Base-by-base conservation (phyloP, 2,329 filamentous ascomycete genomes). In the Fusarium ramigenum region DNA sequence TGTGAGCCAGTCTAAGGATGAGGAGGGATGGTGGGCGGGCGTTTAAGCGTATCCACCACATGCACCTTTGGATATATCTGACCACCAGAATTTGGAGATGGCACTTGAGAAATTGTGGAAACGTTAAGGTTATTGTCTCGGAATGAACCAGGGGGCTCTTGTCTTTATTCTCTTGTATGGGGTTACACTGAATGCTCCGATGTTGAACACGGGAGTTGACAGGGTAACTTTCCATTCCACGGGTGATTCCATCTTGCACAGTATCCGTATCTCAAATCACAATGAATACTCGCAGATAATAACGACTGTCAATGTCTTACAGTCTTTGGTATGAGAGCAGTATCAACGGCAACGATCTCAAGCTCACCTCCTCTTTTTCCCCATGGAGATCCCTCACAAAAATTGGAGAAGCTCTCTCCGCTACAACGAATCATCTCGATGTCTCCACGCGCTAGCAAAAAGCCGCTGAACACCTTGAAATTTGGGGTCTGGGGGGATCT, bases 381-480 rank as follows among this genome's bases (percentile, higher is more conserved):
- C 65, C 63, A 67, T 62, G 46, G n/a, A 37, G 43, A 66, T 50
- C 40, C 63, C 23, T 25, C 12, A 8, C 25, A 2, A 53, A 43
- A 69, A 21, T 69, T 69, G 66, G 66, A 65, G 66, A 69, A 69
- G 34, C 44, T 44, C 9, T 15, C 23, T 9, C 11, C 23, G 28
- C 11, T 25, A 7, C 8, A 34, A 9, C 66, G 58, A 63, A 69
- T 69, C 19, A 52, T n/a, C 10, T 5, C 18, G 5, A 12, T 15
- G 16, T 30, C 63, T 50, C 63, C 25, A 16, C 54, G 36, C 49
- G n/a, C 43, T 65, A 66, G 37, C 28, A 50, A 47, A 34, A 69
- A 69, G 66, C 66, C 65, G 36, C 66, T 69, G 50, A 58, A 16
- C 58, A 57, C 40, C 28, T 64, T 42, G 23, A 67, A 62, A 69